Evolutionary conservation across 257 asterid genomes (phyloP), one percentile per base, ranked within the genome.

Genomic region (Cruciata laevipes): DNA sequence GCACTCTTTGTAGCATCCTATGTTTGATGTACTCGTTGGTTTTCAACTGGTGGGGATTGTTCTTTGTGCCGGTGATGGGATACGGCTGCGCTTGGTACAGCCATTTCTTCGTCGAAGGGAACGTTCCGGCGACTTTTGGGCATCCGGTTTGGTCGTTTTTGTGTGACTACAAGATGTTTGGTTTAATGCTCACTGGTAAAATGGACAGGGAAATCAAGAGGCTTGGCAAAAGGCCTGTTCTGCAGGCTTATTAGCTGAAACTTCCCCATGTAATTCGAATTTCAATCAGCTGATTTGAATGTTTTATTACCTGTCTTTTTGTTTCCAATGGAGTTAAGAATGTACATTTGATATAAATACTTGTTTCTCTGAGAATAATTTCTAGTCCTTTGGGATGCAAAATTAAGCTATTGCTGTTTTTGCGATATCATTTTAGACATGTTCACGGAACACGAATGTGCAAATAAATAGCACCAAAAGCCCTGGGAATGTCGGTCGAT

Each of bases 91-190:
- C 96, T 32, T 94, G 97, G 99, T 94, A 87, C 55, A 90, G 98
- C 73, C 99, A 94, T 81, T 90, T 88, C 88, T 94, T 83, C 72
- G 95, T 94, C 57, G 99, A 90, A 74, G 85, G 95, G 59, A 94
- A 90, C 75, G 89, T 84, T 38, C 99, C 96, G 25, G 96, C 91
- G 57, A 85, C 98, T 62, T 89, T 94, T 76, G 89, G 98, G 61
- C 99, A 94, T 76, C 99, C 97, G 2, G 25, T 94, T 75, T 94
- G 97, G 99, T 90, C 99, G 44, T 73, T 94, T 1, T 25, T 88
- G 0, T 94, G 99, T 81, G 99, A 90, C 82, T 89, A 74, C 86
- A 94, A 85, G 82, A 94, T 94, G 98, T 94, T 94, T 78, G 99
- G 96, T 7, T 78, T 94, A 74, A 94, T 94, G 96, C 84, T 94